These are phyloP conservation scores for Ceratocystis alfenasii DNA, from an alignment of 2,329 filamentous ascomycete species.

Conservation along the genomic window DNA sequence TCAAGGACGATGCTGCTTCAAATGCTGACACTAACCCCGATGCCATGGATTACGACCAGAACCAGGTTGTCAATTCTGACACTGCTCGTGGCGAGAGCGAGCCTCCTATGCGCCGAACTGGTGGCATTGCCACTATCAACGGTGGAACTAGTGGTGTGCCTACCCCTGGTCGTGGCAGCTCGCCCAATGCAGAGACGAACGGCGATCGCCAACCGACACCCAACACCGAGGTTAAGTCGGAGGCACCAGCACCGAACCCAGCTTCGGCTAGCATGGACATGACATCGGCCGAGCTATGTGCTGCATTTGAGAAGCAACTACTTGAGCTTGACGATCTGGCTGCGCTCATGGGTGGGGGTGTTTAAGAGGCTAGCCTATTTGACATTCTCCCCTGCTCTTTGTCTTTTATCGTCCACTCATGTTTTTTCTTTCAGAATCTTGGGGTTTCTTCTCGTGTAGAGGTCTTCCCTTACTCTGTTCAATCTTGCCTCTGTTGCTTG, in stretches of 20 bases:
- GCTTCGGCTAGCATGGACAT: conserved; percentile 35
- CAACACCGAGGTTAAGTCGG: conserved; percentile 15
- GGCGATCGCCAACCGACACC: conserved; percentile 21
- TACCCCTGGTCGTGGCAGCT: conserved; percentile 38
- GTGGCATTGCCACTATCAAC: conserved; percentile 48
- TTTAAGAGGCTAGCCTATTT: conserved; percentile 29
- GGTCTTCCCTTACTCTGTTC: too few species aligned
- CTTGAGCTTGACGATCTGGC: conserved; percentile 49
- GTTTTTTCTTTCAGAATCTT: not conserved
- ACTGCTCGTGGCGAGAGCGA: conserved; percentile 40
- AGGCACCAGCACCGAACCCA: conserved; percentile 25
- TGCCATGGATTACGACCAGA: conserved; percentile 46
- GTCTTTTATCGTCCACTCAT: not conserved
- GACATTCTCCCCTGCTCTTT: not conserved
- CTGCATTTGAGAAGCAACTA: conserved; percentile 48
- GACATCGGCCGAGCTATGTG: conserved; percentile 46
- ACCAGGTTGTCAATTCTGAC: conserved; percentile 31
- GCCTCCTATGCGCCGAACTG: conserved; percentile 39
- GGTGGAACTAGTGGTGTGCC: conserved; percentile 40
- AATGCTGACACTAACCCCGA: conserved; percentile 45
- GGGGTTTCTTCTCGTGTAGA: not conserved
- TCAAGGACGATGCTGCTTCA: conserved; percentile 45
- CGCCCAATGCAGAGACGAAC: conserved; percentile 27
- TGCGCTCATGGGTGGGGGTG: conserved; percentile 51
- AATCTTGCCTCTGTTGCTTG: not conserved